These are phyloP conservation scores for Rhizoclosmatium globosum DNA, from an alignment of 192 early-diverging fungal genomes.

Conservation along the genomic window DNA sequence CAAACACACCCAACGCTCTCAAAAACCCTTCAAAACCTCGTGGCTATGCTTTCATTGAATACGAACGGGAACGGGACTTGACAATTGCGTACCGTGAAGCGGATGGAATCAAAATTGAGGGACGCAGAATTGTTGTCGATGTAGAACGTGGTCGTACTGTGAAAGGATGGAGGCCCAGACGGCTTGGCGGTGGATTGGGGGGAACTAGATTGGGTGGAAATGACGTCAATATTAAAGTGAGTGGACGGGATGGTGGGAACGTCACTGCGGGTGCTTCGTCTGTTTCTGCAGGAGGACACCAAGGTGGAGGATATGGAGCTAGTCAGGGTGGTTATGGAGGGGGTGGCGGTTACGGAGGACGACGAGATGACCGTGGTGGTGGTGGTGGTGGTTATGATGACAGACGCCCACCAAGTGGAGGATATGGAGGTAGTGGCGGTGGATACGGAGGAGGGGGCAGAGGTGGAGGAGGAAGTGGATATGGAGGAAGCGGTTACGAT, in stretches of 20 bases:
- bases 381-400: slow-evolving; percentile 39
- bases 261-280: slow-evolving; percentile 39
- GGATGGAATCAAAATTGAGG: slow-evolving; percentile 87
- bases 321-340: slow-evolving; percentile 38
- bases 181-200: slow-evolving; percentile 85
- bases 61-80: slow-evolving; percentile 87
- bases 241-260: slow-evolving; percentile 33
- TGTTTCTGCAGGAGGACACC: slow-evolving; percentile 18
- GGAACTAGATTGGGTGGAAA: slow-evolving; percentile 68
- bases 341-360: slow-evolving; percentile 19
- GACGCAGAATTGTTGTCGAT: slow-evolving; percentile 88
- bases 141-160: slow-evolving; percentile 97
- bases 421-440: slow-evolving; percentile 49
- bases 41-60: slow-evolving; percentile 97
- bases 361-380: slow-evolving; percentile 31
- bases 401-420: slow-evolving; percentile 31
- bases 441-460: slow-evolving; percentile 59
- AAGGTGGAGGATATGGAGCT: slow-evolving; percentile 46
- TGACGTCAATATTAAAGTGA: slow-evolving; percentile 48
- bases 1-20: slow-evolving; percentile 48
- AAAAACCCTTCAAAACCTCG: slow-evolving; percentile 72
- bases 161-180: slow-evolving; percentile 90
- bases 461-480: slow-evolving; percentile 40
- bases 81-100: slow-evolving; percentile 84
- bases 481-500: slow-evolving; percentile 55